Evolutionary conservation across 495 filamentous ascomycete genomes (phyloP), one percentile per base, ranked within the genome.

Genomic region (Ramalina intermedia): DNA sequence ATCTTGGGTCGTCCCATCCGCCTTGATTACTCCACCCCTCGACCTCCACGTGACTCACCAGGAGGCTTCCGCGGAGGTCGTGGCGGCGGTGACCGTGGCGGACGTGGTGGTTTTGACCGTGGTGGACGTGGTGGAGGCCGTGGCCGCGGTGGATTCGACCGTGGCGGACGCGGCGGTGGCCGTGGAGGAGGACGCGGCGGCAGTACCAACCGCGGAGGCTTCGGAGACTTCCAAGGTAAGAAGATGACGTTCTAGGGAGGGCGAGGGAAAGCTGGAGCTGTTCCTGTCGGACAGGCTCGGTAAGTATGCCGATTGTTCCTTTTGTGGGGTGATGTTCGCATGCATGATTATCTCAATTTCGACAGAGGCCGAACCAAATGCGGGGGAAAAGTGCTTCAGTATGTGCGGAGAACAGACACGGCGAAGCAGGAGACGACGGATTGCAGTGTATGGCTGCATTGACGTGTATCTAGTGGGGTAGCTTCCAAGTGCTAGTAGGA

Each of bases 221-320:
- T 89, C 56, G 79, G 83, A 36, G 84, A 87, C 65, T 96, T 89
- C 75, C 74, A 85, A 70, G 91, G 91, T 59, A 82, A 81, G 74
- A 94, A 93, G 79, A 80, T 78, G 65, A 91, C 82, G 55, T 96
- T 98, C 64, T 85, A 83, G 75, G 56, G 6, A 2, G 29, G 7
- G 8, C 5, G 12, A 11, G 29, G 29, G 29, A 11, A 33, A 7
- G 29, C 29, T 33, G 29, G 29, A 33, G 29, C 7, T 33, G 27
- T 35, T 12, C 16, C 17, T 2, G 5, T 24, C 41, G 41, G 41
- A 27, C 16, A 48, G 11, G 35, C 46, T 40, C 46, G 46, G 33
- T 48, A 29, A 17, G 35, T 5, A 20, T 21, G 12, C 44, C 7
- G 12, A 21, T 27, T 7, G 5, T 24, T 23, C n/a, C 18, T 43